Base-by-base conservation (phyloP, 1,284 basidiomycete genomes). In the Ustilago tritici region DNA sequence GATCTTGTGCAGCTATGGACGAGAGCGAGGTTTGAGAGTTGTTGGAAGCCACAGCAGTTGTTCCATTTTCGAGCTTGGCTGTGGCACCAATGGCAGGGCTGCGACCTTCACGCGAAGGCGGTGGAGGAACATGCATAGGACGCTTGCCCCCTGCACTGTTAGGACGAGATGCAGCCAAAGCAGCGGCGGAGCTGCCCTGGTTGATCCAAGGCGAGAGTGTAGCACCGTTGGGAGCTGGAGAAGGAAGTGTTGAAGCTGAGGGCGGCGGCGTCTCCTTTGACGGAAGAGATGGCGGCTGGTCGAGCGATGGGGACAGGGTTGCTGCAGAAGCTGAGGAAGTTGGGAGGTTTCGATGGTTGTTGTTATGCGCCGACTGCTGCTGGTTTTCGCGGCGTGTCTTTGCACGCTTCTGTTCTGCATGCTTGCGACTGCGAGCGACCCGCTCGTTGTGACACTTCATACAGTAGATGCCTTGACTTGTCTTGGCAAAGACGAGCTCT, bases 401-500 rank as follows among this genome's bases (percentile, higher is more conserved):
- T 36, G 71, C 72, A 8, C 74, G 65, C 32, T 90, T 90, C 34
- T 88, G 89, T 87, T 98, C 94, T 2, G 93, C 92, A 86, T 98
- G 94, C 73, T 93, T 91, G 76, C 94, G 88, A 79, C 94, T 95
- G 77, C 93, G 91, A 35, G 94, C 94, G 84, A 98, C 96, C 64
- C 97, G 92, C 72, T 98, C 93, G 87, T 95, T 97, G 86, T 99
- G 97, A 84, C 96, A 99, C 61, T 91, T 83, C 95, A 98, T 98
- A 87, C 96, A 99, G 87, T 99, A 99, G 76, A 99, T 98, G 56
- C 97, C 96, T 83, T 98, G 94, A 74, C 92, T 94, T 0, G 97
- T 99, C 89, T 98, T 99, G 63, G 96, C 97, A 82, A 98, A 99
- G 65, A 98, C 94, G 60, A 99, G 91, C 86, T 99, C 96, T 87